Evolutionary conservation across 2,329 filamentous ascomycete genomes (phyloP).

Genomic region (Hortaea sp.): DNA sequence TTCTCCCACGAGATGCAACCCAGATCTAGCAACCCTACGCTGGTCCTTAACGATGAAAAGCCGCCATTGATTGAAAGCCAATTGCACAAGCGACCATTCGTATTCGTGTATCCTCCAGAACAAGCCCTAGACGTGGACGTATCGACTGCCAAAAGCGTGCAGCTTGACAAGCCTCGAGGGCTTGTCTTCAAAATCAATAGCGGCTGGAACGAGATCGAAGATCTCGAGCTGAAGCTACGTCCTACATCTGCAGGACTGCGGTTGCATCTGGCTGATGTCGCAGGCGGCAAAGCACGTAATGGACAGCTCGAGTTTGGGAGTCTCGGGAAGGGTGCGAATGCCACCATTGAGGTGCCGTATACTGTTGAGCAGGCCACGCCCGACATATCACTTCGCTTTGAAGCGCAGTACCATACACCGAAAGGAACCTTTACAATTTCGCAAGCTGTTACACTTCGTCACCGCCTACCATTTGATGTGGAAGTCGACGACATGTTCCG

Average conservation of each 20-base stretch:
- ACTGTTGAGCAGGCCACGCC: slow-evolving; percentile 68
- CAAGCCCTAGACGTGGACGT: slow-evolving; percentile 61
- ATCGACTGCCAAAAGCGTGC: slow-evolving; percentile 57
- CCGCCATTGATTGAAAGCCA: not conserved
- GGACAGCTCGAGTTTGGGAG: slow-evolving; percentile 13
- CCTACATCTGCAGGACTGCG: slow-evolving; percentile 52
- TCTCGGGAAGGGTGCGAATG: slow-evolving; percentile 28
- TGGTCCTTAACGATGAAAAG: slow-evolving; percentile 36
- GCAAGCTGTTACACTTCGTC: slow-evolving; percentile 53
- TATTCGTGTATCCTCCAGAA: slow-evolving; percentile 64
- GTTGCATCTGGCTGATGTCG: slow-evolving; percentile 43
- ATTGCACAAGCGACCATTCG: slow-evolving; percentile 27
- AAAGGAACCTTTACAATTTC: slow-evolving; percentile 37
- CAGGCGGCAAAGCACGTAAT: not conserved
- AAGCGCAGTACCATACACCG: slow-evolving; percentile 19
- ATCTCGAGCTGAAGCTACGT: slow-evolving; percentile 42
- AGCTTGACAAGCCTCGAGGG: slow-evolving; percentile 68
- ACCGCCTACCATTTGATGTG: slow-evolving; percentile 76
- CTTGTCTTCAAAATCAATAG: slow-evolving; percentile 64
- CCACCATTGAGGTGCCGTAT: slow-evolving; percentile 65
- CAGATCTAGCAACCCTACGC: slow-evolving; percentile 32
- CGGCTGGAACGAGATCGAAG: slow-evolving; percentile 59
- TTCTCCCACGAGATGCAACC: slow-evolving; percentile 56
- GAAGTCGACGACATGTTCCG: slow-evolving; percentile 97
- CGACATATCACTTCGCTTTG: slow-evolving; percentile 63